Conservation (phyloP, 129 eudicot genomes). For the Pseudognaphalium luteoalbum region DNA sequence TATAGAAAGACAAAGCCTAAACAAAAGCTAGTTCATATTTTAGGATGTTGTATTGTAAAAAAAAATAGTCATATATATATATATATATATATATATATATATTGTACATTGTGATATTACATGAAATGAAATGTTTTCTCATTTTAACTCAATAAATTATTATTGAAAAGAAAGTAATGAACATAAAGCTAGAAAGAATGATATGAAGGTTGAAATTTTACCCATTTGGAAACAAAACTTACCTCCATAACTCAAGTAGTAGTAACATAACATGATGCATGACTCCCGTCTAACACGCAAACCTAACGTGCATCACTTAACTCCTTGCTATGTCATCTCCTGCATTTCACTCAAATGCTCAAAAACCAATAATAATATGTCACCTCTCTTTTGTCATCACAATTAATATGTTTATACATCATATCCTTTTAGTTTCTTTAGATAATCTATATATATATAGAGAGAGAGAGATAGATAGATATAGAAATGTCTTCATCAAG, state of each 20-base stretch:
- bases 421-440: not conserved
- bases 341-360: conserved; percentile 20
- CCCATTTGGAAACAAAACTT: conserved; percentile 29
- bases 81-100: too few relatives aligned
- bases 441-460: not conserved
- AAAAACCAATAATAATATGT: conserved; percentile 28
- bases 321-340: conserved; percentile 30
- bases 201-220: conserved; percentile 36
- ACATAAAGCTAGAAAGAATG: conserved; percentile 21
- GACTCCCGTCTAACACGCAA: conserved; percentile 53
- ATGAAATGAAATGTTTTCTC: not conserved
- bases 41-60: too few relatives aligned
- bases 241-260: conserved; percentile 22
- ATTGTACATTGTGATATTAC: not conserved
- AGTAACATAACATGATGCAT: conserved; percentile 18
- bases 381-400: conserved; percentile 27
- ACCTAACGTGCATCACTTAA: conserved; percentile 45
- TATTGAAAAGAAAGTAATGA: conserved; percentile 3
- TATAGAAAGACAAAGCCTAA: too few relatives aligned
- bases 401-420: conserved; percentile 3
- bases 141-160: not conserved
- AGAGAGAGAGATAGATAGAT: too few relatives aligned
- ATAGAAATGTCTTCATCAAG: not conserved
- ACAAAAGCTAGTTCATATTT: too few relatives aligned
- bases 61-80: too few relatives aligned